A percentile compares a stretch with the other conserved stretches of the same genome.
These are phyloP conservation scores for Pythium aquatile DNA, from an alignment of 352 stramenopile genomes.

Conservation along the genomic window DNA sequence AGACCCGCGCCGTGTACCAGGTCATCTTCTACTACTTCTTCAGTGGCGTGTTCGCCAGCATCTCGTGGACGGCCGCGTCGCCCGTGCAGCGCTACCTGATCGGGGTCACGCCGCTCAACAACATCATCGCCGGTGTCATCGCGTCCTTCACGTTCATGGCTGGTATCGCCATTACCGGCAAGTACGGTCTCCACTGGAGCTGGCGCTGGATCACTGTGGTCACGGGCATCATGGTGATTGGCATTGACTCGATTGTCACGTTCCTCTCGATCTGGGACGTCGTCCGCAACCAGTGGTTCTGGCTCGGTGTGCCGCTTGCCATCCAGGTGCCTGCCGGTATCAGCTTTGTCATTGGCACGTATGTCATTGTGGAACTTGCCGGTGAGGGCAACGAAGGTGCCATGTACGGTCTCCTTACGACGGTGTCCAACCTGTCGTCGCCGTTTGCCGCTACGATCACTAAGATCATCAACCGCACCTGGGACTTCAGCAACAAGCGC, in stretches of 20 bases:
- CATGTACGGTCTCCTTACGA: background rate
- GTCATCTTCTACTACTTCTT: slow-evolving; percentile 1
- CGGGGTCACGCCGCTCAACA: background rate
- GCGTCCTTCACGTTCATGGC: background rate
- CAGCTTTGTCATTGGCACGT: background rate
- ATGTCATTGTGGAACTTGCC: background rate
- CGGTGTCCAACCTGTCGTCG: background rate
- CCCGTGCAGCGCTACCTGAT: background rate
- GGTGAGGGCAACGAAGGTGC: background rate
- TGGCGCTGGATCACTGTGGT: slow-evolving; percentile 4
- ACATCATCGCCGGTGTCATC: background rate
- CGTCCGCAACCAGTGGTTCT: slow-evolving; percentile 2
- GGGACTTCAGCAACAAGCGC: background rate
- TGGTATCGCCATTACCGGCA: background rate
- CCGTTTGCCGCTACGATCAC: background rate
- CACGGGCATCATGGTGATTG: too few relatives aligned
- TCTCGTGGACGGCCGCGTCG: background rate
- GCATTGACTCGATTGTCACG: too few relatives aligned
- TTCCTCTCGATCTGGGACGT: slow-evolving; percentile 9
- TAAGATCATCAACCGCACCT: background rate
- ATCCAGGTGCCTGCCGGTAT: background rate
- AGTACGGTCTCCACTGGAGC: slow-evolving; percentile 4
- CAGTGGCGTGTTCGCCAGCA: background rate
- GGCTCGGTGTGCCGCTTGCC: background rate
- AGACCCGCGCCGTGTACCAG: background rate